Conservation (phyloP, 768 basidiomycete species). For the Mycena olivaceomarginata region DNA sequence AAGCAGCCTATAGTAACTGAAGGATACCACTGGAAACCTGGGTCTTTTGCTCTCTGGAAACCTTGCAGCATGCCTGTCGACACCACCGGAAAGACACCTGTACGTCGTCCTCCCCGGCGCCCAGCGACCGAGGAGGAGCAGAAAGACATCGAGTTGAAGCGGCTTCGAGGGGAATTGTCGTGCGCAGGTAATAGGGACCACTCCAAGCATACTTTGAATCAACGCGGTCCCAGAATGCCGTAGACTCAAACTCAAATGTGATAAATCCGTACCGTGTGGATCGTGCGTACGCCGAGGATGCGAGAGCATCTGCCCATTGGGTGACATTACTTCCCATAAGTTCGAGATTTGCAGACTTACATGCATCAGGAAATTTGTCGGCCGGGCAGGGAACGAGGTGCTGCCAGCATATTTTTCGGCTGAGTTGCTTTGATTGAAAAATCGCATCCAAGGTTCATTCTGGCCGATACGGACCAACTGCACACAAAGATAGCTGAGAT, state of each 20-base stretch:
- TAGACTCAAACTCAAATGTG: slow-evolving; percentile 70
- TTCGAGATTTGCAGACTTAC: not conserved
- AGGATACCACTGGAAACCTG: too few species aligned
- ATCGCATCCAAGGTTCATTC: slow-evolving; percentile 68
- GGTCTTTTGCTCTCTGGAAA: too few species aligned
- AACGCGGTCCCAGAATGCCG: slow-evolving; percentile 71
- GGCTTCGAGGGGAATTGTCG: slow-evolving; percentile 60
- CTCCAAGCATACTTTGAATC: not conserved
- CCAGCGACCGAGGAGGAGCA: slow-evolving; percentile 70
- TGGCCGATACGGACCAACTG: slow-evolving; percentile 80
- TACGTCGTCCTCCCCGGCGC: slow-evolving; percentile 58
- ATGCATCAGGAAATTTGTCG: slow-evolving; percentile 63
- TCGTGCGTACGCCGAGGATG: slow-evolving; percentile 75
- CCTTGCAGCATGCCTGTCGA: slow-evolving; percentile 63
- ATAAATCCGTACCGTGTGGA: slow-evolving; percentile 71
- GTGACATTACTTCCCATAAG: too few species aligned
- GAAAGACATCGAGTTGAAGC: slow-evolving; percentile 71
- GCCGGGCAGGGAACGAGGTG: slow-evolving; percentile 72
- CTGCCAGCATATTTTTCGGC: slow-evolving; percentile 28
- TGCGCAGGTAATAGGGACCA: slow-evolving; percentile 6
- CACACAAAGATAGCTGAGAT: slow-evolving; percentile 81
- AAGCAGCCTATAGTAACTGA: too few species aligned
- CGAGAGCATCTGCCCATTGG: slow-evolving; percentile 79
- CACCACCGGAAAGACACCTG: slow-evolving; percentile 57
- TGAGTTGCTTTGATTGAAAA: slow-evolving; percentile 8